These are phyloP conservation scores for Lodderomyces metapsilosis DNA, from an alignment of 1,139 yeast species.

Conservation along the genomic window DNA sequence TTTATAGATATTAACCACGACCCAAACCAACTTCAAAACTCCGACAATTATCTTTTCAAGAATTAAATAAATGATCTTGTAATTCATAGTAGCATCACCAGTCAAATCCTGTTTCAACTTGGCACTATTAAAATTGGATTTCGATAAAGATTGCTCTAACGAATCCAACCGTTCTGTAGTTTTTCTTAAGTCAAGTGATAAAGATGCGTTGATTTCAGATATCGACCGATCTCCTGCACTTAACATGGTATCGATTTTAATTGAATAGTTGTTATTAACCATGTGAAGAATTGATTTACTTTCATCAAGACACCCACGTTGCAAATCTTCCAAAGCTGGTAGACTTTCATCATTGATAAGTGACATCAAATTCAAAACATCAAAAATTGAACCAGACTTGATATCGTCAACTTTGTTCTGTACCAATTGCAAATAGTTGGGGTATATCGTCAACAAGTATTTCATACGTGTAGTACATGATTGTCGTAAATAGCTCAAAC, in stretches of 20 bases:
- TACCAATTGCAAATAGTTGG: slow-evolving; percentile 23
- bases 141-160: slow-evolving; percentile 39
- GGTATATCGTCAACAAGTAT: slow-evolving; percentile 30
- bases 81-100: slow-evolving; percentile 23
- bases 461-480: slow-evolving; percentile 22
- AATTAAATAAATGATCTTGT: slow-evolving; percentile 37
- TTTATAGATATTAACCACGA: slow-evolving; percentile 57
- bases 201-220: slow-evolving; percentile 80
- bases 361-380: slow-evolving; percentile 24
- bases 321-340: slow-evolving; percentile 36
- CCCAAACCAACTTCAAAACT: slow-evolving; percentile 68
- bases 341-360: slow-evolving; percentile 35
- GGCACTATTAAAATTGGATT: slow-evolving; percentile 24
- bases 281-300: slow-evolving; percentile 37
- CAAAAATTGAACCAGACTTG: slow-evolving; percentile 22
- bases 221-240: slow-evolving; percentile 73
- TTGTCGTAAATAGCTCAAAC: slow-evolving; percentile 17
- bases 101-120: slow-evolving; percentile 18
- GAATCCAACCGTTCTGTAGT: slow-evolving; percentile 68
- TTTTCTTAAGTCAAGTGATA: slow-evolving; percentile 68
- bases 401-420: slow-evolving; percentile 22
- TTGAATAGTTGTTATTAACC: slow-evolving; percentile 42
- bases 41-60: slow-evolving; percentile 55
- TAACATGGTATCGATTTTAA: slow-evolving; percentile 64
- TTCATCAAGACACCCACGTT: slow-evolving; percentile 34